A percentile compares a stretch with the other conserved stretches of the same genome.
Conservation (phyloP, 371 early-diverging fungal genomes). For the Lichtheimia corymbifera region DNA sequence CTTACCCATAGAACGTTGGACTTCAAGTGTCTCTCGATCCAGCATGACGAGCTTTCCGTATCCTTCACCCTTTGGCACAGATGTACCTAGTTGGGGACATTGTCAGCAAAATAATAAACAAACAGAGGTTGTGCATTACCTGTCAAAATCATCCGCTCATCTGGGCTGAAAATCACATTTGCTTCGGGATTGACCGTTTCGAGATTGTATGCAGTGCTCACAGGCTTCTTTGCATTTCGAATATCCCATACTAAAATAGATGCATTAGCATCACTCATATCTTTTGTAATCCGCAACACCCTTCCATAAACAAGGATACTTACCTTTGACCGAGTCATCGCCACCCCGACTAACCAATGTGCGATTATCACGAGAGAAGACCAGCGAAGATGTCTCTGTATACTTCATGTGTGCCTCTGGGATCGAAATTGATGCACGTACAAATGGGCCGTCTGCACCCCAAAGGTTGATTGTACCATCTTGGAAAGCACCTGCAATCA, state of each 20-base stretch:
- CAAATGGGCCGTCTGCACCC: slow-evolving; percentile 53
- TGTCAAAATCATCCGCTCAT: slow-evolving; percentile 72
- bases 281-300: not conserved
- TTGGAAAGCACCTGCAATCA: slow-evolving; percentile 65
- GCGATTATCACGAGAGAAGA: slow-evolving; percentile 67
- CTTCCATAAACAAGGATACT: slow-evolving; percentile 2
- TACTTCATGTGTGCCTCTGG: slow-evolving; percentile 71
- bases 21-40: slow-evolving; percentile 68
- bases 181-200: slow-evolving; percentile 75
- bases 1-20: slow-evolving; percentile 56
- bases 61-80: slow-evolving; percentile 71
- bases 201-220: slow-evolving; percentile 61
- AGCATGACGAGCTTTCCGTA: slow-evolving; percentile 71
- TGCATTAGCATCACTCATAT: not conserved
- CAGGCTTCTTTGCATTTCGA: slow-evolving; percentile 70
- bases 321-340: slow-evolving; percentile 86
- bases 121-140: slow-evolving; percentile 30
- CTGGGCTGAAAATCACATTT: slow-evolving; percentile 89
- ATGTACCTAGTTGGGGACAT: slow-evolving; percentile 39
- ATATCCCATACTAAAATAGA: slow-evolving; percentile 81
- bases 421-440: slow-evolving; percentile 54
- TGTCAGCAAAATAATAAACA: not conserved
- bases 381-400: slow-evolving; percentile 69
- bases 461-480: slow-evolving; percentile 73
- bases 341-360: slow-evolving; percentile 78